These are phyloP conservation scores for Pseudogymnoascus sp. DNA, from an alignment of 2,329 filamentous ascomycete species.

Conservation along the genomic window DNA sequence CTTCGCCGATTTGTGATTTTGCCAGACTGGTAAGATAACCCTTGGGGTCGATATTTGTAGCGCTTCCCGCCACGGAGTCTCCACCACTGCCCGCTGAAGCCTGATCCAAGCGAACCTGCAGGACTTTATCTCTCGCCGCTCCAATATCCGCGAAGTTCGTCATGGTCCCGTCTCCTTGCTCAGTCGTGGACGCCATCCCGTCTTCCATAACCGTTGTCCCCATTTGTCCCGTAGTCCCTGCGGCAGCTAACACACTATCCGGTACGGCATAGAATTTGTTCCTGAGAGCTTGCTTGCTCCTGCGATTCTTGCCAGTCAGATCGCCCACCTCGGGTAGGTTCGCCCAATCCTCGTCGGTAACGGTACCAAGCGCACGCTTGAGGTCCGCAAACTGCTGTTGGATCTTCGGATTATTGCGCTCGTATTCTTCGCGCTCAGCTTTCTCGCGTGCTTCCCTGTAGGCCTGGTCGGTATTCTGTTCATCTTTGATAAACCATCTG, in stretches of 20 bases:
- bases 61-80: constrained; percentile 66
- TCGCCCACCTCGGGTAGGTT: constrained; percentile 93
- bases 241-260: constrained; percentile 87
- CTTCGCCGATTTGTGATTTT: constrained; percentile 70
- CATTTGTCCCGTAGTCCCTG: constrained; percentile 71
- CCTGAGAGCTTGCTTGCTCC: constrained; percentile 73
- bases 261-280: constrained; percentile 93
- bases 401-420: constrained; percentile 96
- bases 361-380: constrained; percentile 79
- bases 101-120: constrained; percentile 89
- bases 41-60: constrained; percentile 88
- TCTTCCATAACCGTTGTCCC: constrained; percentile 86
- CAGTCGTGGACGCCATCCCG: constrained; percentile 45
- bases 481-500: constrained; percentile 64
- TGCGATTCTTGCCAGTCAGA: constrained; percentile 85
- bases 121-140: constrained; percentile 88
- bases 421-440: constrained; percentile 88
- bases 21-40: constrained; percentile 91
- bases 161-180: constrained; percentile 72
- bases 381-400: constrained; percentile 95
- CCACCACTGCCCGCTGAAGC: constrained; percentile 66
- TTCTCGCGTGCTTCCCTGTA: constrained; percentile 88
- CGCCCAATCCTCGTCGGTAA: constrained; percentile 95
- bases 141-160: constrained; percentile 98
- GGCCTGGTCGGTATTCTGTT: constrained; percentile 70